Percentiles rank a stretch among this genome's conserved stretches.
These are phyloP conservation scores for Pseudocohnilembus persalinus DNA, from an alignment of 169 alveolate species.

Conservation along the genomic window DNA sequence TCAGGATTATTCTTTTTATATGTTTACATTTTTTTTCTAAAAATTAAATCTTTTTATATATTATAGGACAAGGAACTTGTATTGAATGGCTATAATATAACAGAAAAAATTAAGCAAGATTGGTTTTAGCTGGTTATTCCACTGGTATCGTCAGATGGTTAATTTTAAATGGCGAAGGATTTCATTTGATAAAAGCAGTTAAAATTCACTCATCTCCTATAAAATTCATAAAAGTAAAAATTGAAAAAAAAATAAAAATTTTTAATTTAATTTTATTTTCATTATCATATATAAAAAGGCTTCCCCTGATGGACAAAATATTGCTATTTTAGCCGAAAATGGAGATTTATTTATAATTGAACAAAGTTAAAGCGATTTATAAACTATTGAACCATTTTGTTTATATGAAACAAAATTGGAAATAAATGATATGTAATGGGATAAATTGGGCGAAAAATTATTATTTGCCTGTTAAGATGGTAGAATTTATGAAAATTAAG, in stretches of 20 bases:
- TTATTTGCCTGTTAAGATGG: constrained; percentile 76
- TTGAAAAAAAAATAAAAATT: too few species aligned
- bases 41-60: too few species aligned
- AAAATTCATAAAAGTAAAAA: constrained; percentile 49
- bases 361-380: constrained; percentile 50
- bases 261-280: too few species aligned
- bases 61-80: constrained; percentile 62
- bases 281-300: too few species aligned
- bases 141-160: constrained; percentile 71
- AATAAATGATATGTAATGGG: constrained; percentile 80
- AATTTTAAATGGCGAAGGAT: constrained; percentile 37
- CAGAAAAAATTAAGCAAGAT: constrained; percentile 62
- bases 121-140: constrained; percentile 65
- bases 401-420: constrained; percentile 53
- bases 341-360: constrained; percentile 82
- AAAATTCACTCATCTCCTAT: constrained; percentile 79
- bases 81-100: constrained; percentile 59
- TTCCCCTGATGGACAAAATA: constrained; percentile 64
- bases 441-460: constrained; percentile 61
- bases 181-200: constrained; percentile 57
- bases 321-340: constrained; percentile 66
- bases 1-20: too few species aligned
- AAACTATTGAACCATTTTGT: constrained; percentile 71
- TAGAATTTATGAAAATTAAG: constrained; percentile 65
- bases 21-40: too few species aligned